Evolutionary conservation across 177 flowering plant species (phyloP), one percentile per base, ranked within the genome.

Genomic region (Vitis hybrid): DNA sequence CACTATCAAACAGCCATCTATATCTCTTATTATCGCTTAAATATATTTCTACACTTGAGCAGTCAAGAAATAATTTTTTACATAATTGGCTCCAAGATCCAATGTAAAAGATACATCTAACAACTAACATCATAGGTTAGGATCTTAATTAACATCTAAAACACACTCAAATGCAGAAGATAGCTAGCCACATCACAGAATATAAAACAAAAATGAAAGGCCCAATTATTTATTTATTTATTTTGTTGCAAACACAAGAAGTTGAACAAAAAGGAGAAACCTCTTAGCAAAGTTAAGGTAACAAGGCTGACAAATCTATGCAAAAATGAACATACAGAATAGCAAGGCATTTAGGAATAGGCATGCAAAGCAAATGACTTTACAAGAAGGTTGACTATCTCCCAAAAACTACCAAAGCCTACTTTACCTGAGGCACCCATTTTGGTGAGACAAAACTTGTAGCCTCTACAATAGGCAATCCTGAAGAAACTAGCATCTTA

Each of bases 371-470:
- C 32, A 52, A 24, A 69, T 2, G 48, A 27, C 57, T 19, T 59
- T n/a, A 16, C 32, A 52, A 35, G 54, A 4, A 49, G 3, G n/a
- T 10, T 8, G 24, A 14, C 2, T 61, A 14, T 62, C 9, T 16
- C 51, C 46, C 8, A 40, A n/a, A 8, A 66, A 66, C 48, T 40
- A 64, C 3, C 1, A 27, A 56, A 19, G 19, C 16, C 46, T 49
- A 51, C 4, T 4, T 65, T 72, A 83, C 86, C 84, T 83, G 86
- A 3, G 87, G 87, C 13, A 83, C 87, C 84, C 87, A 81, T 75
- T 83, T 83, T n/a, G 87, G 87, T 6, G 84, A 81, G 19, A 83
- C 87, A 72, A 83, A 83, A 75, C 84, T 81, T 4, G 87, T 79
- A 18, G 84, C 84, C 75, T 83, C 87, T 58, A 83, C 77, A 60